Conservation (phyloP, 176 grass and related monocot species). For the Carex myosuroides region DNA sequence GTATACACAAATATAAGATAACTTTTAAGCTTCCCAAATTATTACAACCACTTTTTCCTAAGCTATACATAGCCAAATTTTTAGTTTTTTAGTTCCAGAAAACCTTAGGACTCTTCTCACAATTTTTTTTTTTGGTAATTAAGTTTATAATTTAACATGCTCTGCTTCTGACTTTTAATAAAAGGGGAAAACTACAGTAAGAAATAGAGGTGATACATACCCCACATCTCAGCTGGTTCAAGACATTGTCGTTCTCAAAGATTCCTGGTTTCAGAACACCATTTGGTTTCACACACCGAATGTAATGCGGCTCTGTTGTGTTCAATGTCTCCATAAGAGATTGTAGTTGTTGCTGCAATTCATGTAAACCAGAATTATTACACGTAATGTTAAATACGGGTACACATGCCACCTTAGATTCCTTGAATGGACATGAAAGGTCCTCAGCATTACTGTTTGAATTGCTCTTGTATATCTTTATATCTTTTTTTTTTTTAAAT, state of each 20-base stretch:
- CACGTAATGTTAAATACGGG: neutral
- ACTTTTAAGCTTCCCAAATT: neutral
- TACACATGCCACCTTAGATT: neutral
- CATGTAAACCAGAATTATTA: neutral
- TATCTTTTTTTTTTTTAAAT: neutral
- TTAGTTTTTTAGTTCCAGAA: no score
- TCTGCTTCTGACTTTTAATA: neutral
- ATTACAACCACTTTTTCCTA: no score
- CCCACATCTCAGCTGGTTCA: slow-evolving; percentile 90
- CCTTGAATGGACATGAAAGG: neutral
- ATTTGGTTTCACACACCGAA: slow-evolving; percentile 96
- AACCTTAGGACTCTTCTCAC: no score
- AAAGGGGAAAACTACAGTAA: neutral
- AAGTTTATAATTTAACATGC: no score
- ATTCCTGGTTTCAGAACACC: slow-evolving; percentile 78
- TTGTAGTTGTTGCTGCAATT: slow-evolving; percentile 97
- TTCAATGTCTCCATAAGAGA: slow-evolving; percentile 89
- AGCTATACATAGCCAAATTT: no score
- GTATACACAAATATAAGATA: neutral
- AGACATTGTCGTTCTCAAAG: slow-evolving; percentile 81
- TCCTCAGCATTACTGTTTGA: neutral
- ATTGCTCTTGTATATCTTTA: neutral
- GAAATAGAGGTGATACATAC: slow-evolving; percentile 35
- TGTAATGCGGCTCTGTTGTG: slow-evolving; percentile 96
- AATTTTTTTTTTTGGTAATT: no score